Conservation (phyloP, 2,329 filamentous ascomycete species). For the Cladobotryum protrusum region DNA sequence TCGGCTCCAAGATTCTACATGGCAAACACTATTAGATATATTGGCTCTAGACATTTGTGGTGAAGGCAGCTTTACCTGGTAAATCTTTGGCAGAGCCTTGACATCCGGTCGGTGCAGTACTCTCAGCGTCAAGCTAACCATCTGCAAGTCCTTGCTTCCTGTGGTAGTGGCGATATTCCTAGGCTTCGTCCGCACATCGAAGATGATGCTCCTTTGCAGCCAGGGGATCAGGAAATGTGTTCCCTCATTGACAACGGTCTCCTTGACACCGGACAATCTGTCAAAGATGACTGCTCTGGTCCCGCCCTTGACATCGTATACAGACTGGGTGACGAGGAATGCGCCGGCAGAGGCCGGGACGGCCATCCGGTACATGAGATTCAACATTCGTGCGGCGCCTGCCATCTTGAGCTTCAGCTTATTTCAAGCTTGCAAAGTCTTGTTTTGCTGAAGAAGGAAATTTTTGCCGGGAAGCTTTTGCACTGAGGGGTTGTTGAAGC, state of each 20-base stretch:
- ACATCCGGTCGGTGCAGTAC: constrained; percentile 94
- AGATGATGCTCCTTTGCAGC: constrained; percentile 90
- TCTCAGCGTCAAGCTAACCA: constrained; percentile 96
- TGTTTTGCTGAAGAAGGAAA: background rate
- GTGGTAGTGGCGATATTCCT: constrained; percentile 97
- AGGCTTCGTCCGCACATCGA: constrained; percentile 95
- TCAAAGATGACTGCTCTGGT: constrained; percentile 97
- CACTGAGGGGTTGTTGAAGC: background rate
- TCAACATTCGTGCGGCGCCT: constrained; percentile 51
- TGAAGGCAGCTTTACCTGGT: constrained; percentile 64
- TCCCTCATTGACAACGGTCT: constrained; percentile 86
- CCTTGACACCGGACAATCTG: constrained; percentile 84
- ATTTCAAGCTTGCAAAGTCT: background rate
- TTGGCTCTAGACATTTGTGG: background rate
- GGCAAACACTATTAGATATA: background rate
- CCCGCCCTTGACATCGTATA: constrained; percentile 97
- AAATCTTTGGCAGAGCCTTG: constrained; percentile 89
- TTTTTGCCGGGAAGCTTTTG: background rate
- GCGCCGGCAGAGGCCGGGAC: constrained; percentile 67
- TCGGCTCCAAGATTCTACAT: constrained; percentile 87
- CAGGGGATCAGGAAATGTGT: constrained; percentile 95
- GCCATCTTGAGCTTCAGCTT: constrained; percentile 36
- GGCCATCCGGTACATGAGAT: constrained; percentile 59
- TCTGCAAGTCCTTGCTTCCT: constrained; percentile 97
- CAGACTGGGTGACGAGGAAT: constrained; percentile 65